phyloP scores from a whole-genome alignment of 805 yeast genomes.

The Yamadazyma akitaensis region DNA sequence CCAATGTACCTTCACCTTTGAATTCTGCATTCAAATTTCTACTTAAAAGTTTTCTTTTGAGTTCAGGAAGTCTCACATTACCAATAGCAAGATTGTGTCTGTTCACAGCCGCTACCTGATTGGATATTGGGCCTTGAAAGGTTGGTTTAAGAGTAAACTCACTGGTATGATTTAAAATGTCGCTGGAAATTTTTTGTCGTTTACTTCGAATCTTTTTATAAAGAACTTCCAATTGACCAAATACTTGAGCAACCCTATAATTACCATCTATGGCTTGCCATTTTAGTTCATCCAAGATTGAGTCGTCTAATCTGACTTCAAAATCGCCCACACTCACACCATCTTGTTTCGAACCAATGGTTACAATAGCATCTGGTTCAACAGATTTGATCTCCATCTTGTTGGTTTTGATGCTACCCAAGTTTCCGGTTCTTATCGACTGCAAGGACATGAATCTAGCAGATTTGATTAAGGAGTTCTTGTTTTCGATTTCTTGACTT shows the following conservation, averaged over 20 bases:
- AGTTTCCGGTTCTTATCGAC: slow-evolving; percentile 20
- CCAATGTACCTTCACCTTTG: slow-evolving; percentile 88
- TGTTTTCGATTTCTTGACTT: slow-evolving; percentile 21
- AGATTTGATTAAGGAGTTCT: slow-evolving; percentile 16
- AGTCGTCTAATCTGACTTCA: slow-evolving; percentile 67
- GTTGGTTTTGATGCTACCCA: slow-evolving; percentile 8
- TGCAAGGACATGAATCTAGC: slow-evolving; percentile 30
- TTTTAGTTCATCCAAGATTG: slow-evolving; percentile 52
- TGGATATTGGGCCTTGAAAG: slow-evolving; percentile 12
- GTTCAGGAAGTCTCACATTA: slow-evolving; percentile 77
- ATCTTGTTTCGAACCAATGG: slow-evolving; percentile 50
- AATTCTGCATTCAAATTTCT: slow-evolving; percentile 77
- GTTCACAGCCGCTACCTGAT: not conserved
- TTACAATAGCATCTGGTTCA: slow-evolving; percentile 37
- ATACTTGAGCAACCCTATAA: slow-evolving; percentile 75
- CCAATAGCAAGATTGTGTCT: slow-evolving; percentile 68
- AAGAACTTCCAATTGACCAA: slow-evolving; percentile 55
- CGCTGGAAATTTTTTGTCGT: slow-evolving; percentile 19
- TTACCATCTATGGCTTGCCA: slow-evolving; percentile 89
- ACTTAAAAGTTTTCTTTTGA: slow-evolving; percentile 58
- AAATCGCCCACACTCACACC: slow-evolving; percentile 36
- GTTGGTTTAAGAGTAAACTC: slow-evolving; percentile 28
- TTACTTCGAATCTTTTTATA: slow-evolving; percentile 17
- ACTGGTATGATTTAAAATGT: slow-evolving; percentile 29
- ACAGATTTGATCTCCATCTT: slow-evolving; percentile 32